These are phyloP conservation scores for Diaporthe sp. DNA, from an alignment of 2,329 filamentous ascomycete genomes.

Conservation along the genomic window DNA sequence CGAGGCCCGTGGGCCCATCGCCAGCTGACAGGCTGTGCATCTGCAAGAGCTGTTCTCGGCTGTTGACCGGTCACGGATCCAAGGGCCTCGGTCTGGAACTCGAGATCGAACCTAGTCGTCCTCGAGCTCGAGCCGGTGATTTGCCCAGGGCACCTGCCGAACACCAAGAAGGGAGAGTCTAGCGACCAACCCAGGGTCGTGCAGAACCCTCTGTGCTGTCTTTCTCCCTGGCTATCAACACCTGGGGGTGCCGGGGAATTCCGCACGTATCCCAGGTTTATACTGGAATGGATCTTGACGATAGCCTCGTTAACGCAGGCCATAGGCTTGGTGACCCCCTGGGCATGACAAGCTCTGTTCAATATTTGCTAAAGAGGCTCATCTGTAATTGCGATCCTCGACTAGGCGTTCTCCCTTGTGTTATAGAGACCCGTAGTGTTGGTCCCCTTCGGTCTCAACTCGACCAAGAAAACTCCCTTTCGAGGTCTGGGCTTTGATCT, in stretches of 20 bases:
- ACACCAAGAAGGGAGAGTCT: constrained; percentile 12
- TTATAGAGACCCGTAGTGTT: background rate
- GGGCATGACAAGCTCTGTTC: background rate
- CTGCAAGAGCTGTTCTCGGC: constrained; percentile 21
- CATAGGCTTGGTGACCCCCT: background rate
- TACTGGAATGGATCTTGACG: constrained; percentile 25
- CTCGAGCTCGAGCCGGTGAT: constrained; percentile 5
- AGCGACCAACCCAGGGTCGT: background rate
- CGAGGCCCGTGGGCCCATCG: background rate
- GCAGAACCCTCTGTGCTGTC: background rate
- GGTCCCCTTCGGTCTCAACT: background rate
- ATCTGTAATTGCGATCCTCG: constrained; percentile 21
- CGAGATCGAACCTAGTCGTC: background rate
- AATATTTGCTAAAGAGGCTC: background rate
- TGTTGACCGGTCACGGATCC: constrained; percentile 15
- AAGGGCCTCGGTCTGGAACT: constrained; percentile 24
- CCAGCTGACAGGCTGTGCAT: constrained; percentile 20
- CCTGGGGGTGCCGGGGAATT: constrained; percentile 6
- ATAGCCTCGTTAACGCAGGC: constrained; percentile 5
- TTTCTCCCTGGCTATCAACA: background rate
- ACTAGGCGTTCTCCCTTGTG: constrained; percentile 9
- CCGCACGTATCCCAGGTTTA: background rate
- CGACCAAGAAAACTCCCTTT: background rate
- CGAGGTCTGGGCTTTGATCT: constrained; percentile 11
- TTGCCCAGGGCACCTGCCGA: constrained; percentile 4